Conservation (phyloP, 2,329 filamentous ascomycete genomes). For the Rugonectria rugulosa region DNA sequence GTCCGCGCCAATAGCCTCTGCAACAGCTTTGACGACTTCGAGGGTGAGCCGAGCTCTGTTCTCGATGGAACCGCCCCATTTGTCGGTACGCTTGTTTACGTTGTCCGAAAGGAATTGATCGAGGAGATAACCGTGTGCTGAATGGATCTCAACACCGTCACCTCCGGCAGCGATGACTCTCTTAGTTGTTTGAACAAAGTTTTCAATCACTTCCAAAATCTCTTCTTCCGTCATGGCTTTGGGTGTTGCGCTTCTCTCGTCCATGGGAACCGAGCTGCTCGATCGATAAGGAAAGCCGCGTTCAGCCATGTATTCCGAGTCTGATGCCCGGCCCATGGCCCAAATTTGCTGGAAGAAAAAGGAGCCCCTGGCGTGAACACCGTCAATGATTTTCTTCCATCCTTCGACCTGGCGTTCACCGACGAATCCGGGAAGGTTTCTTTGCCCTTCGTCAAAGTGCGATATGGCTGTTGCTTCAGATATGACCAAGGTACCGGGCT, state of each 20-base stretch:
- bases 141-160: neutral
- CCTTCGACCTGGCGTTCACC: constrained; percentile 37
- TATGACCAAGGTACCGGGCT: constrained; percentile 51
- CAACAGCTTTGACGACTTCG: constrained; percentile 52
- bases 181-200: constrained; percentile 54
- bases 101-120: constrained; percentile 60
- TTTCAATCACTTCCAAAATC: constrained; percentile 65
- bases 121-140: constrained; percentile 63
- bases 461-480: constrained; percentile 42
- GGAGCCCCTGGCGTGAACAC: constrained; percentile 40
- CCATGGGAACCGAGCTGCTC: constrained; percentile 29
- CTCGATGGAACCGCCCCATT: constrained; percentile 57
- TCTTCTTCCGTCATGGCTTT: constrained; percentile 69
- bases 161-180: neutral
- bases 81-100: constrained; percentile 52
- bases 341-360: constrained; percentile 41
- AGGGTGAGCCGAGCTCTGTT: constrained; percentile 55
- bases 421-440: constrained; percentile 54
- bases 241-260: constrained; percentile 43
- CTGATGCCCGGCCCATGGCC: constrained; percentile 32
- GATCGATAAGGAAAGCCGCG: constrained; percentile 40
- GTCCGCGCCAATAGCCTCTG: constrained; percentile 43
- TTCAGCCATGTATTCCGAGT: constrained; percentile 27
- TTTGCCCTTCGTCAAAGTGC: constrained; percentile 30
- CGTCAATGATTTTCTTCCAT: constrained; percentile 39